Percentiles rank a stretch among this genome's conserved stretches.
phyloP scores from a whole-genome alignment of 495 filamentous ascomycete genomes.

The Penicillium subrubescens region DNA sequence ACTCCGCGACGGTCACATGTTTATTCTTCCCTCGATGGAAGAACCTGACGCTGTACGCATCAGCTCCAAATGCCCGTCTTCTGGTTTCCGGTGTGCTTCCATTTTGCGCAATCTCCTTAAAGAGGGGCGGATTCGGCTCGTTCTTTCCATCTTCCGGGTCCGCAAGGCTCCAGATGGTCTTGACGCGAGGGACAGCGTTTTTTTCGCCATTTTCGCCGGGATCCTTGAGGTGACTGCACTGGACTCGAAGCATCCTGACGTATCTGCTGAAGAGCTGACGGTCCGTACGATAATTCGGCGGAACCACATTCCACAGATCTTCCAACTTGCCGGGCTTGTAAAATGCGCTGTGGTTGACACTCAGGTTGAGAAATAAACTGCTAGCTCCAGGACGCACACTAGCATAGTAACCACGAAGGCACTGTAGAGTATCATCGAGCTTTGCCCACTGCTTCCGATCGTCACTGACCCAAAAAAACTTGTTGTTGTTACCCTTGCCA shows the following conservation, averaged over 20 bases:
- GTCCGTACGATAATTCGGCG: background rate
- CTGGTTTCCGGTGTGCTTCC: no score
- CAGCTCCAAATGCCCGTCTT: slow-evolving; percentile 4
- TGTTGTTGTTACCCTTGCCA: slow-evolving; percentile 18
- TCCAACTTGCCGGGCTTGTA: slow-evolving; percentile 34
- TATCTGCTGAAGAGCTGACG: slow-evolving; percentile 4
- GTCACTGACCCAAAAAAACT: slow-evolving; percentile 25
- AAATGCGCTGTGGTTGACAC: slow-evolving; percentile 48
- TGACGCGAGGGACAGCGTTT: background rate
- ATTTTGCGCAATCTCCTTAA: background rate
- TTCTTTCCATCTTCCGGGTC: slow-evolving; percentile 9
- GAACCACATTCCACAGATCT: slow-evolving; percentile 25
- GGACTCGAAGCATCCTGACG: slow-evolving; percentile 16
- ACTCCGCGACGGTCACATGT: slow-evolving; percentile 19
- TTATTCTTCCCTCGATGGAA: background rate
- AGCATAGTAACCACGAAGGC: slow-evolving; percentile 49
- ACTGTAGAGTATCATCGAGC: slow-evolving; percentile 41
- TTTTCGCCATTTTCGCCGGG: background rate
- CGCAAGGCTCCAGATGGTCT: slow-evolving; percentile 17
- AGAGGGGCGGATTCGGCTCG: background rate
- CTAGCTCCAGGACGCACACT: slow-evolving; percentile 46
- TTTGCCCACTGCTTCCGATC: slow-evolving; percentile 8
- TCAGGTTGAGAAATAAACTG: slow-evolving; percentile 51
- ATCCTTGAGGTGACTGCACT: slow-evolving; percentile 10
- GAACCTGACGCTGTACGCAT: slow-evolving; percentile 18